Conservation (phyloP, 108 stramenopile genomes). For the Cyclotella baltica region DNA sequence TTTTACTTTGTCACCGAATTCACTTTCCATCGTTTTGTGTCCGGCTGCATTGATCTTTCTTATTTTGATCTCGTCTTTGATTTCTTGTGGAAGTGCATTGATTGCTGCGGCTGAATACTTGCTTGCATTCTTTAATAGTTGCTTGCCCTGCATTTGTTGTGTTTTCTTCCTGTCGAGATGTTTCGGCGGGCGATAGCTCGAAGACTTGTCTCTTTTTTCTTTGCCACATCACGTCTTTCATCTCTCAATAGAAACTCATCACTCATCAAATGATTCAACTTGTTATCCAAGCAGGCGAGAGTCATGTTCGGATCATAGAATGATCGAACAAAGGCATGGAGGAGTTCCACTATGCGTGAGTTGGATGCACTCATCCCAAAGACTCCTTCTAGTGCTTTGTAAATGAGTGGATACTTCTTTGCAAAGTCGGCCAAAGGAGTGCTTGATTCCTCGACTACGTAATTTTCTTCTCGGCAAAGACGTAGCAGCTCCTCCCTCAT, state of each 20-base stretch:
- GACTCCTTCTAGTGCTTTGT: too few species aligned
- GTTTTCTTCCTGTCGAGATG: slow-evolving; percentile 14
- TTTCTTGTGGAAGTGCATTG: background rate
- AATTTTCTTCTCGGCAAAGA: too few species aligned
- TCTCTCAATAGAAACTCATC: slow-evolving; percentile 3
- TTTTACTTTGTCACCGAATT: background rate
- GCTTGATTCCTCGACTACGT: too few species aligned
- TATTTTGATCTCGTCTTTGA: slow-evolving; percentile 8
- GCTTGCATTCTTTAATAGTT: background rate
- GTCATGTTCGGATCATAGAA: too few species aligned
- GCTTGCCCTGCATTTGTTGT: slow-evolving; percentile 18
- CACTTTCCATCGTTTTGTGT: background rate
- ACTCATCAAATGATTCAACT: too few species aligned
- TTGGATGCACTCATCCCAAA: too few species aligned
- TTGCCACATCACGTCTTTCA: background rate
- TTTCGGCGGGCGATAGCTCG: background rate
- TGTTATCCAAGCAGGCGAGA: too few species aligned
- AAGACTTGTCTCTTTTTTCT: background rate
- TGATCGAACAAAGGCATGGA: too few species aligned
- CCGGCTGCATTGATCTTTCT: background rate
- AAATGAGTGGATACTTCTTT: too few species aligned
- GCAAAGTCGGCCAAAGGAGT: too few species aligned
- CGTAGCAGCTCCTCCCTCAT: too few species aligned
- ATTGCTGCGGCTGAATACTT: background rate
- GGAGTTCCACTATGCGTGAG: too few species aligned